Conservation (phyloP, 2,329 filamentous ascomycete genomes). For the Neurospora sp. region DNA sequence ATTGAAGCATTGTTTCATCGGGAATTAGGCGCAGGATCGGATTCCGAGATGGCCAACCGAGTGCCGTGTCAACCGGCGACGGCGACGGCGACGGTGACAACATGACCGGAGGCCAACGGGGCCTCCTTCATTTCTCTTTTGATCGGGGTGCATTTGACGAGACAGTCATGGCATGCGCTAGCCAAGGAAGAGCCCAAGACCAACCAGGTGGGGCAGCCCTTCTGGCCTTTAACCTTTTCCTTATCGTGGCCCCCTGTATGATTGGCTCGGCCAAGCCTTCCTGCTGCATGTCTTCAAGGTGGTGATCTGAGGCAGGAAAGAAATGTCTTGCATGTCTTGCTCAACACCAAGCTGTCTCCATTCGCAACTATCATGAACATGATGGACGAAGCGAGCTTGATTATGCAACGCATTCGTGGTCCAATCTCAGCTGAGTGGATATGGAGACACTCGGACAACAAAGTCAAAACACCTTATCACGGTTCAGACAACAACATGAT, state of each 20-base stretch:
- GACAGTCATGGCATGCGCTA: not conserved
- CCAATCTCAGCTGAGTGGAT: not conserved
- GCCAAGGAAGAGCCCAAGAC: not conserved
- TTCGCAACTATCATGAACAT: not conserved
- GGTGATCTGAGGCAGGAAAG: not conserved
- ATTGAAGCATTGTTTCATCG: not conserved
- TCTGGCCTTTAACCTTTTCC: not conserved
- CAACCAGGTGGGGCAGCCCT: not conserved
- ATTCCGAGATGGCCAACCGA: not conserved
- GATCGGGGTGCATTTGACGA: not conserved
- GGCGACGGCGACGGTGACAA: not conserved
- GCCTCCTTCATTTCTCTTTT: not conserved
- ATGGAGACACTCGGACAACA: not conserved
- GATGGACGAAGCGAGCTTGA: not conserved
- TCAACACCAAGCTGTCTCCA: not conserved
- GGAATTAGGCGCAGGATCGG: not conserved
- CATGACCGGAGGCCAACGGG: not conserved
- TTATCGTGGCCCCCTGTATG: not conserved
- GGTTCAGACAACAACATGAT: not conserved
- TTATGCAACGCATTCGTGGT: not conserved
- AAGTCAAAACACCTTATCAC: not conserved
- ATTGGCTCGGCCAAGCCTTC: not conserved
- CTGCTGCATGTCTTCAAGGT: not conserved
- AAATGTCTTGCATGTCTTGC: not conserved
- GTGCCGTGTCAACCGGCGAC: not conserved